Conservation (phyloP, 2,329 filamentous ascomycete genomes). For the Apiospora phragmitis region DNA sequence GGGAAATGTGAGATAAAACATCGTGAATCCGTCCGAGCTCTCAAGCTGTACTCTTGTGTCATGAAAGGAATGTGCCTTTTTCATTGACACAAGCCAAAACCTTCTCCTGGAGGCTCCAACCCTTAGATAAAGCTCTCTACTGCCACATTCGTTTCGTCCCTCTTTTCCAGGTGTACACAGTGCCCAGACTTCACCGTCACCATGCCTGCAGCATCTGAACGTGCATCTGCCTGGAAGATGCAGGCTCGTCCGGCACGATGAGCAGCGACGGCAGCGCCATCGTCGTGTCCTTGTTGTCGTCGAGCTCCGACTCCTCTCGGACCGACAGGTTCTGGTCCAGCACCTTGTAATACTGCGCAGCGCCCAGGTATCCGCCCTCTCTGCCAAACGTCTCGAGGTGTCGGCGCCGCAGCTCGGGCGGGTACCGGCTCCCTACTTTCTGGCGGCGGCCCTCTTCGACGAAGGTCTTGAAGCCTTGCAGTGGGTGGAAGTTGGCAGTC, state of each 20-base stretch:
- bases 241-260: neutral
- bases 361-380: constrained; percentile 3
- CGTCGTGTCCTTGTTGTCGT: neutral
- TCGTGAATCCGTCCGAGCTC: no score
- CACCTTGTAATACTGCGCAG: constrained; percentile 15
- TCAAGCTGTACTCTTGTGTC: no score
- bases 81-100: no score
- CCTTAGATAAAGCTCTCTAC: neutral
- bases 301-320: constrained; percentile 6
- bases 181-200: constrained; percentile 11
- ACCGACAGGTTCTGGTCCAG: constrained; percentile 13
- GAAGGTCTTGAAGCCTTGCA: constrained; percentile 9
- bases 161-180: constrained; percentile 15
- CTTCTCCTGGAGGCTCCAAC: neutral
- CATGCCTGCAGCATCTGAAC: constrained; percentile 10
- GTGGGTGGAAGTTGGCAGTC: constrained; percentile 7
- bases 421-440: constrained; percentile 9
- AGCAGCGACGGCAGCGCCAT: constrained; percentile 9
- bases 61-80: no score
- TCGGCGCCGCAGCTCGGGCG: neutral
- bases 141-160: neutral
- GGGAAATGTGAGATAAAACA: no score
- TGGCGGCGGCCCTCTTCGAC: constrained; percentile 4
- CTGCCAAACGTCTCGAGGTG: constrained; percentile 9
- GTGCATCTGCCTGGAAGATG: constrained; percentile 5